Evolutionary conservation across 2,329 filamentous ascomycete genomes (phyloP), one percentile per base, ranked within the genome.

Genomic region (Chalaropsis thielavioides): DNA sequence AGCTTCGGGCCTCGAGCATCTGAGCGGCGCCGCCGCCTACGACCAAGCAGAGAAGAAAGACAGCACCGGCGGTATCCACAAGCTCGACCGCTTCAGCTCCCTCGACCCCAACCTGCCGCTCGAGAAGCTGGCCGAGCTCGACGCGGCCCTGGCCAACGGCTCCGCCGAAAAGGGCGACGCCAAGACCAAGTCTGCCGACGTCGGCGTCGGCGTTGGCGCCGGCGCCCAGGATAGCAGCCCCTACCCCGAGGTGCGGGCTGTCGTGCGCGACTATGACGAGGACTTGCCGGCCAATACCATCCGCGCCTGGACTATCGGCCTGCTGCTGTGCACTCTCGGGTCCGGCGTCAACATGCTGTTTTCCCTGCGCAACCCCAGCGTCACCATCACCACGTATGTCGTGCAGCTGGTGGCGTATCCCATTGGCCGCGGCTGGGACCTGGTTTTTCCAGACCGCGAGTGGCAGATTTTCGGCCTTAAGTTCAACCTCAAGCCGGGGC

Each of bases 181-280:
- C 49, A 54, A 54, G 24, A 19, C 19, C 3, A 54, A 54, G 49
- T 49, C 51, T 3, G 81, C 81, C 13, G 54, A 60, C 38, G 19
- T 64, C 73, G 59, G 49, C 40, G 81, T 84, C 69, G 79, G 81
- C 69, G 80, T 82, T 59, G 74, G 81, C 66, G 24, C 13, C 24
- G 49, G 24, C 24, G 76, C 85, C 70, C 79, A 85, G 71, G 83
- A 87, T 66, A 83, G 87, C 72, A 87, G 84, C 60, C 84, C 84
- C 1, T 87, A 87, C 70, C 82, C 83, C 44, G 84, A 87, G 75
- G 84, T 87, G 64, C 82, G 84, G 69, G 81, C 84, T 31, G 82
- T 85, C 19, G 84, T 87, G 19, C 77, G 81, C 67, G 87, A 86
- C 71, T 80, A 81, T 71, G 84, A 87, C 69, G 79, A 84, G 69